Evolutionary conservation across 1,284 basidiomycete genomes (phyloP).

Genomic region (Cutaneotrichosporon cutaneum): DNA sequence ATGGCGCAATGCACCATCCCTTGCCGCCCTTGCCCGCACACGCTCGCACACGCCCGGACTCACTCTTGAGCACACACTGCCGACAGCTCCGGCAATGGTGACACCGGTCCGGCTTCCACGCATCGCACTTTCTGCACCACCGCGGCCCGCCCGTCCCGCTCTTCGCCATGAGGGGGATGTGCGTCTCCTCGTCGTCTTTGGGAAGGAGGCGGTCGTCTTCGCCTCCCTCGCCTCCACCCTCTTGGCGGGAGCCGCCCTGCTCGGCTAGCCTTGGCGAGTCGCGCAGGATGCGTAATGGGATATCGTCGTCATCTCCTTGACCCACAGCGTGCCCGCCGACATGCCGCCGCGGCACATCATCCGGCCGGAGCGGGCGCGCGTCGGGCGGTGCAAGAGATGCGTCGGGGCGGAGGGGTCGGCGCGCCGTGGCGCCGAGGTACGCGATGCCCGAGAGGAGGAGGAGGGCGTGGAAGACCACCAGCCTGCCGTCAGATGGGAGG

Average conservation of each 20-base stretch:
- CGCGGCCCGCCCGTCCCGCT: slow-evolving; percentile 36
- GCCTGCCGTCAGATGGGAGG: slow-evolving; percentile 22
- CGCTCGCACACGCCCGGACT: slow-evolving; percentile 54
- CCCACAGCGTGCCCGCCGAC: too few species aligned
- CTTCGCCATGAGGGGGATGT: slow-evolving; percentile 37
- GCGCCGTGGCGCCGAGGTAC: slow-evolving; percentile 27
- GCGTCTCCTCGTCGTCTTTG: slow-evolving; percentile 11
- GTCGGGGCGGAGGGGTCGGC: slow-evolving; percentile 34
- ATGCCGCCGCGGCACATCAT: slow-evolving; percentile 9
- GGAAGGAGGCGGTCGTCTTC: slow-evolving; percentile 13
- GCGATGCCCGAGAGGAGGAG: slow-evolving; percentile 32
- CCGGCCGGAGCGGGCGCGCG: slow-evolving; percentile 22
- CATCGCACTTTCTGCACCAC: slow-evolving; percentile 51
- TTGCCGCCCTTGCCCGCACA: too few species aligned
- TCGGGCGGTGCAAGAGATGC: slow-evolving; percentile 31
- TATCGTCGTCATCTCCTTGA: slow-evolving; percentile 37
- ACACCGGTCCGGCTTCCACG: slow-evolving; percentile 70
- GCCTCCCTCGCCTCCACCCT: slow-evolving; percentile 13
- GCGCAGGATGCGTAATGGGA: slow-evolving; percentile 34
- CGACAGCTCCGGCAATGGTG: slow-evolving; percentile 79
- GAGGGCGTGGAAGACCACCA: slow-evolving; percentile 31
- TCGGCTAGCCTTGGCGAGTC: slow-evolving; percentile 16
- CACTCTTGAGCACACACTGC: slow-evolving; percentile 78
- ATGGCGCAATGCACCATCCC: too few species aligned
- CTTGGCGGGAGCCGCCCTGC: slow-evolving; percentile 3